Base-by-base conservation (phyloP, 306 rosid genomes). In the Castanopsis chinensis region DNA sequence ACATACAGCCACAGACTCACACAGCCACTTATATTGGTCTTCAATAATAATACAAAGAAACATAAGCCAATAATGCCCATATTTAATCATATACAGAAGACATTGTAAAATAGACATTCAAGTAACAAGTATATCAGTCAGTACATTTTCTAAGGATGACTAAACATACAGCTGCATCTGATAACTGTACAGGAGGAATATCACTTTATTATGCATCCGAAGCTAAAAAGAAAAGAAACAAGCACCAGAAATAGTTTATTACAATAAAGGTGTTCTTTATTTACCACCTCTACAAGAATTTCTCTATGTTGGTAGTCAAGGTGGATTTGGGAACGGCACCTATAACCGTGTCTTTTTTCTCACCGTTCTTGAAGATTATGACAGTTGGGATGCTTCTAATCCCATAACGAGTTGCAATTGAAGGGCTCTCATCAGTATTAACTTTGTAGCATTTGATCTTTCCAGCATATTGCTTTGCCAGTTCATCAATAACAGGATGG, bases 321-420 rank as follows among this genome's bases (percentile, higher is more conserved):
- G 99, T 92, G 70, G 88, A 57, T 85, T 95, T 95, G 3, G 98
- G 98, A 80, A 95, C 99, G 18, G 98, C 97, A n/a, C 99, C 99
- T 35, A 95, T 95, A 75, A 95, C 76, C 21, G 99, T 69, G 51
- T 95, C 98, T 77, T 93, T 95, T 82, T 95, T 95, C 85, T 95
- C 99, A 51, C 99, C 98, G 20, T 35, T 52, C 82, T 88, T 93
- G 90, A 95, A 95, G 64, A 95, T 76, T 4, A 95, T 86, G 72
- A 93, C 94, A 49, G 98, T 95, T 20, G 99, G 99, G 69, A 95
- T 93, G 83, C 99, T 95, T 64, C 96, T 88, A 76, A 95, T 90
- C 20, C 98, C 99, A 78, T 90, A 95, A 12, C 64, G 85, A 68
- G 91, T 85, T 60, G 99, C 99, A 53, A 83, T 80, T 20, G 90